Evolutionary conservation across 2,329 filamentous ascomycete species (phyloP).

Genomic region (Alternaria angustiovoidea): DNA sequence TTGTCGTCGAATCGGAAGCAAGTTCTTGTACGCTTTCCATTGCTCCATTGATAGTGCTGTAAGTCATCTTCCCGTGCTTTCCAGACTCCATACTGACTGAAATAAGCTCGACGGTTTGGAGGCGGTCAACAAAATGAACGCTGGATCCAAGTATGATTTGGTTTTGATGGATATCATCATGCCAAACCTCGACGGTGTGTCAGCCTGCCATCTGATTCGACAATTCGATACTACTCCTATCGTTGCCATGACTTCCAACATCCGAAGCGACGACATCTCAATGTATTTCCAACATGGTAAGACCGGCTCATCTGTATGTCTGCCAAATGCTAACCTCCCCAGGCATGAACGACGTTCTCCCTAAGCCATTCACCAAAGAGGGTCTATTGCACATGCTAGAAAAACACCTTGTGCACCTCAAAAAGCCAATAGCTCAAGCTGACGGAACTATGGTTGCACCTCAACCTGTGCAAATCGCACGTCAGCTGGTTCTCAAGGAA

Average conservation of each 20-base stretch:
- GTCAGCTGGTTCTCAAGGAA: slow-evolving; percentile 65
- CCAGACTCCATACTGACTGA: slow-evolving; percentile 33
- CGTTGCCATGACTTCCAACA: slow-evolving; percentile 98
- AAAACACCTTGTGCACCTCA: slow-evolving; percentile 84
- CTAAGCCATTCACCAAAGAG: slow-evolving; percentile 92
- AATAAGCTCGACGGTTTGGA: slow-evolving; percentile 82
- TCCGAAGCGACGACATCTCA: slow-evolving; percentile 92
- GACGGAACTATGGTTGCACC: slow-evolving; percentile 60
- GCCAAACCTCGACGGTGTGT: slow-evolving; percentile 94
- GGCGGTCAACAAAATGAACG: slow-evolving; percentile 84
- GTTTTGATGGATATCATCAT: slow-evolving; percentile 78
- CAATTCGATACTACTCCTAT: slow-evolving; percentile 88
- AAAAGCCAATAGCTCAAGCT: slow-evolving; percentile 64
- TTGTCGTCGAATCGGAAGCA: slow-evolving; percentile 71
- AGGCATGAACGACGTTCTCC: slow-evolving; percentile 98
- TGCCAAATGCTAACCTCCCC: slow-evolving; percentile 35
- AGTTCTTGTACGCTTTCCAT: slow-evolving; percentile 71
- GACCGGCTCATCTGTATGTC: slow-evolving; percentile 37
- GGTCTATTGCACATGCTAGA: slow-evolving; percentile 83
- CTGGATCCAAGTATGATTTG: slow-evolving; percentile 69
- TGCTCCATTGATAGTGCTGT: slow-evolving; percentile 70
- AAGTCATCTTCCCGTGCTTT: slow-evolving; percentile 44
- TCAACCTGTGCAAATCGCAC: slow-evolving; percentile 59
- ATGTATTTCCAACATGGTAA: slow-evolving; percentile 97
- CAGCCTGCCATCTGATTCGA: slow-evolving; percentile 90